These are phyloP conservation scores for Eimeria necatrix DNA, from an alignment of 169 alveolate genomes.

Conservation along the genomic window DNA sequence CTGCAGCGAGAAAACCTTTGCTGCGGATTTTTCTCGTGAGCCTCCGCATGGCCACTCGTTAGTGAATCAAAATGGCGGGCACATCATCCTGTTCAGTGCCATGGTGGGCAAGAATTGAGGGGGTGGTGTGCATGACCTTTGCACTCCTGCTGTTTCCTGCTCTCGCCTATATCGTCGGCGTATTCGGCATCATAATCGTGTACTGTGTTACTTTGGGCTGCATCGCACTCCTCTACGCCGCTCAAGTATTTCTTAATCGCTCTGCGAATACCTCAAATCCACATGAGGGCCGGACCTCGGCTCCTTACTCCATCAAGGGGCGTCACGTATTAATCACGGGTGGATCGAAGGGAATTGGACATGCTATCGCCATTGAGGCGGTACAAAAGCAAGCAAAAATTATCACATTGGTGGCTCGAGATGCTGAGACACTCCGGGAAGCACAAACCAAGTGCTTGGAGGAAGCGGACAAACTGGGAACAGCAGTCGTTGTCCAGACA, in stretches of 20 bases:
- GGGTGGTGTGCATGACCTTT: slow-evolving; percentile 24
- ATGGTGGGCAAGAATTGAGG: slow-evolving; percentile 1
- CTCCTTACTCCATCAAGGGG: slow-evolving; percentile 54
- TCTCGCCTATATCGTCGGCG: slow-evolving; percentile 36
- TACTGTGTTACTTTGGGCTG: slow-evolving; percentile 20
- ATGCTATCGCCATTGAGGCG: slow-evolving; percentile 70
- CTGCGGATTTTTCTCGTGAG: no score
- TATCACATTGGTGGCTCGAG: slow-evolving; percentile 76
- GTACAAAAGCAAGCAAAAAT: slow-evolving; percentile 50
- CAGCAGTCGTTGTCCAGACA: slow-evolving; percentile 58
- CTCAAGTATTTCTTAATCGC: slow-evolving; percentile 34
- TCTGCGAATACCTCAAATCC: slow-evolving; percentile 20
- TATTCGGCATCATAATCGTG: neutral
- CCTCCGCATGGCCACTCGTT: neutral
- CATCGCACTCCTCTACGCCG: slow-evolving; percentile 55
- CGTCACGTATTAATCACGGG: slow-evolving; percentile 79
- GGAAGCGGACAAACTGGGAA: neutral
- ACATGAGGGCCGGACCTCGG: neutral
- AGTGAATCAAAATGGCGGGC: neutral
- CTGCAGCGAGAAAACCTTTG: no score
- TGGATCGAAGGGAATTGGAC: slow-evolving; percentile 79
- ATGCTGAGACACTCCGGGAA: slow-evolving; percentile 3
- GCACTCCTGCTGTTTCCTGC: slow-evolving; percentile 9
- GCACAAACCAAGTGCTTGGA: slow-evolving; percentile 59
- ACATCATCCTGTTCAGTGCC: neutral